phyloP scores from a whole-genome alignment of 768 basidiomycete genomes.

The Boletus subcaerulescens region DNA sequence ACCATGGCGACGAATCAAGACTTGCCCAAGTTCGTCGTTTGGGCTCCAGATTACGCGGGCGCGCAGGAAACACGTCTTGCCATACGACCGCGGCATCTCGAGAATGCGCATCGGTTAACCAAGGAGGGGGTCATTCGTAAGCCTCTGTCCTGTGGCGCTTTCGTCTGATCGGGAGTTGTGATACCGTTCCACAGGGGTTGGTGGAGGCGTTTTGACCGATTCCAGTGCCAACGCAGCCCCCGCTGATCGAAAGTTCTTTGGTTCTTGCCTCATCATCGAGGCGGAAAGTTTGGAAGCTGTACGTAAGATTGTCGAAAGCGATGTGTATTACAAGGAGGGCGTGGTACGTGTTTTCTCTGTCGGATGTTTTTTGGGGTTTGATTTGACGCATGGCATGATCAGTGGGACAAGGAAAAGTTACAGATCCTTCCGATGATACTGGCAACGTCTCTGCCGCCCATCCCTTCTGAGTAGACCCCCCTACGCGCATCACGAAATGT shows the following conservation, averaged over 20 bases:
- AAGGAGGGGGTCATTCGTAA: slow-evolving; percentile 48
- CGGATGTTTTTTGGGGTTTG: neutral
- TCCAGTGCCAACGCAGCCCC: slow-evolving; percentile 42
- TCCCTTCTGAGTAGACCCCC: slow-evolving; percentile 7
- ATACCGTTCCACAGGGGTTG: slow-evolving; percentile 41
- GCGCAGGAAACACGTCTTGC: slow-evolving; percentile 50
- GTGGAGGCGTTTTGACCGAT: slow-evolving; percentile 54
- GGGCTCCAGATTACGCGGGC: slow-evolving; percentile 62
- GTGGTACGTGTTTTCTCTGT: slow-evolving; percentile 18
- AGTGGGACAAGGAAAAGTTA: slow-evolving; percentile 60
- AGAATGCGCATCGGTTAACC: slow-evolving; percentile 35
- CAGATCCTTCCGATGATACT: slow-evolving; percentile 46
- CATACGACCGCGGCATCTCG: slow-evolving; percentile 52
- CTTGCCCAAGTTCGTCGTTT: slow-evolving; percentile 47
- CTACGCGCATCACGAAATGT: neutral
- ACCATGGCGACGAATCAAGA: slow-evolving; percentile 18
- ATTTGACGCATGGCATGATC: neutral
- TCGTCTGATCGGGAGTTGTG: slow-evolving; percentile 10
- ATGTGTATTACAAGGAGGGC: slow-evolving; percentile 20
- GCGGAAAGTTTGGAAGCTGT: slow-evolving; percentile 50
- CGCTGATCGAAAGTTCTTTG: slow-evolving; percentile 54
- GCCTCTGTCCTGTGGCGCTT: slow-evolving; percentile 19
- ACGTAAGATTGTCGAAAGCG: slow-evolving; percentile 23
- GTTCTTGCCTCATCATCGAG: slow-evolving; percentile 53
- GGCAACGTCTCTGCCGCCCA: slow-evolving; percentile 22